These are phyloP conservation scores for Colletotrichum spinosum DNA, from an alignment of 2,329 filamentous ascomycete genomes.

Conservation along the genomic window DNA sequence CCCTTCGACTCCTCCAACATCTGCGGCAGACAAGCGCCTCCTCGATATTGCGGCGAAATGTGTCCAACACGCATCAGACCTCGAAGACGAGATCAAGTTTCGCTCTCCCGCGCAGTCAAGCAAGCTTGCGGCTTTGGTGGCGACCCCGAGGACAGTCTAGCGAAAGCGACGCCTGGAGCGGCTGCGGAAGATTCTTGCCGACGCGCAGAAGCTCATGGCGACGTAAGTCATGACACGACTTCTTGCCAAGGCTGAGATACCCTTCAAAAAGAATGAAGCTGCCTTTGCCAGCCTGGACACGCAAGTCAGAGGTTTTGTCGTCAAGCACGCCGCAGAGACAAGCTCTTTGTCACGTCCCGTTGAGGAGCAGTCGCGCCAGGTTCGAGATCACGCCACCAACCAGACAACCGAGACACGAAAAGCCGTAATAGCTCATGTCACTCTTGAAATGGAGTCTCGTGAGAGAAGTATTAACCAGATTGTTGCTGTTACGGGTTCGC, in stretches of 20 bases:
- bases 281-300: not conserved
- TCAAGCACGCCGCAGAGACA: not conserved
- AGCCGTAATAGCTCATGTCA: not conserved
- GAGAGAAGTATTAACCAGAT: not conserved
- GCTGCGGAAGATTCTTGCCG: not conserved
- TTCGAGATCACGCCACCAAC: not conserved
- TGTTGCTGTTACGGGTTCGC: no score
- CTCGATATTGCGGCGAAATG: conserved; percentile 1
- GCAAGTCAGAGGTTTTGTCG: not conserved
- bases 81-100: not conserved
- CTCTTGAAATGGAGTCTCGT: not conserved
- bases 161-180: not conserved
- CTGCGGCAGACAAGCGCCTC: not conserved
- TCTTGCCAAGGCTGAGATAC: not conserved
- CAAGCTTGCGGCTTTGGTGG: not conserved
- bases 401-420: not conserved
- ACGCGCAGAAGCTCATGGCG: conserved; percentile 4
- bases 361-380: not conserved
- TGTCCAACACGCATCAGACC: not conserved
- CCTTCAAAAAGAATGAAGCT: not conserved
- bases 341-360: not conserved
- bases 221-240: not conserved
- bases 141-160: not conserved
- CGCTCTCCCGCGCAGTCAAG: not conserved
- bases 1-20: not conserved